Base-by-base conservation (phyloP, 192 early-diverging fungal species). In the Coemansia sp. region DNA sequence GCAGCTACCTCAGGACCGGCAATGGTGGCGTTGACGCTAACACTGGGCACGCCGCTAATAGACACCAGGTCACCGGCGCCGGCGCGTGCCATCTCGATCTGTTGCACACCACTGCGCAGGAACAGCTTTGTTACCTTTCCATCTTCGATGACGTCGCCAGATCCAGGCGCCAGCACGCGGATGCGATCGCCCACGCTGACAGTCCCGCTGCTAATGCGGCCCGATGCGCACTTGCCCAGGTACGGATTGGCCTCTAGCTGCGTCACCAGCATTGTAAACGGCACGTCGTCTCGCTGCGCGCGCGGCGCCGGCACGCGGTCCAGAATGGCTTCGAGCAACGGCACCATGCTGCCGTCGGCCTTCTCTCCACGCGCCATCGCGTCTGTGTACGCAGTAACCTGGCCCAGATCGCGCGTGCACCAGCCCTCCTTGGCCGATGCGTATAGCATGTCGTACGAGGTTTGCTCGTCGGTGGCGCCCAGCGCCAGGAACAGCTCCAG, bases 401-500 rank as follows among this genome's bases (percentile, higher is more conserved):
- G 54, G 20, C 75, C 74, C 45, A 85, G 59, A 27, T 81, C 65
- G 26, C 66, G 70, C 10, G 83, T 75, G 41, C 88, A 87, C 86
- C 86, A 92, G 36, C 90, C 90, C 28, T 92, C 84, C 66, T 92
- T 92, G 11, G 88, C 90, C 41, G 85, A 87, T 9, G 85, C 85
- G 52, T 84, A 92, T 19, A 88, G 48, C 23, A 87, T 78, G 31
- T 88, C 83, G 74, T 92, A 92, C 9, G 83, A 82, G 23, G 87
- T 84, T 62, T 92, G 88, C 63, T 87, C 84, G 43, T 90, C 90
- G 3, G 75, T 81, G 1, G 90, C 90, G 10, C 88, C 87, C 49
- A 92, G 68, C 12, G 82, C 81, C 51, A 88, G 71, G 49, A 92
- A 92, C 28, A 92, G 79, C 61, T 92, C 90, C 60, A 92, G 67